These are phyloP conservation scores for Lithospermum erythrorhizon DNA, from an alignment of 257 asterid genomes.

Conservation along the genomic window DNA sequence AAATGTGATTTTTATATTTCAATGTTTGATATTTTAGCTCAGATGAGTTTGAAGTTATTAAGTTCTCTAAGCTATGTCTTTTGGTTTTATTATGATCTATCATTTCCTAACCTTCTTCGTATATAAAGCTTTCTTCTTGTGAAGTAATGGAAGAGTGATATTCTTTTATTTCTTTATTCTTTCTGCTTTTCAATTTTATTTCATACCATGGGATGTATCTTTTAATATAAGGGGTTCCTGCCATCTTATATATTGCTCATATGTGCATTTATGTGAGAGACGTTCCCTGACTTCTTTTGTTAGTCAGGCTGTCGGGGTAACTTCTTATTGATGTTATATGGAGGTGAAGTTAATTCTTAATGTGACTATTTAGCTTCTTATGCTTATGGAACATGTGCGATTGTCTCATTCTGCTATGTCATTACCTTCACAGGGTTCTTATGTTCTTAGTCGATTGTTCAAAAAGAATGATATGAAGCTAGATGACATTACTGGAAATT, in stretches of 20 bases:
- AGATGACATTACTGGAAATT: constrained; percentile 40
- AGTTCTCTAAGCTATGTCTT: background rate
- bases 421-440: constrained; percentile 48
- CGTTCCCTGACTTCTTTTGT: too few relatives aligned
- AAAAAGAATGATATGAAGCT: constrained; percentile 55
- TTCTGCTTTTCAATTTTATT: background rate
- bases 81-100: background rate
- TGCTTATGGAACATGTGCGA: background rate
- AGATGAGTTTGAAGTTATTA: background rate
- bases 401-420: background rate
- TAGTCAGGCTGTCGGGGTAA: too few relatives aligned
- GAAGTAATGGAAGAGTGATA: background rate
- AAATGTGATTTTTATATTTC: background rate
- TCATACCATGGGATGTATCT: background rate
- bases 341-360: background rate
- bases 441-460: constrained; percentile 82
- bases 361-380: constrained; percentile 5
- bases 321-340: too few relatives aligned
- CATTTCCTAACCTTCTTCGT: background rate
- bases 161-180: background rate
- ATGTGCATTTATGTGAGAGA: too few relatives aligned
- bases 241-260: too few relatives aligned
- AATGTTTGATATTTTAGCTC: background rate
- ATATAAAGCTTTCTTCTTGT: background rate
- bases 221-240: background rate